phyloP scores from a whole-genome alignment of 2,329 filamentous ascomycete genomes.

The Diaporthe ampelina region DNA sequence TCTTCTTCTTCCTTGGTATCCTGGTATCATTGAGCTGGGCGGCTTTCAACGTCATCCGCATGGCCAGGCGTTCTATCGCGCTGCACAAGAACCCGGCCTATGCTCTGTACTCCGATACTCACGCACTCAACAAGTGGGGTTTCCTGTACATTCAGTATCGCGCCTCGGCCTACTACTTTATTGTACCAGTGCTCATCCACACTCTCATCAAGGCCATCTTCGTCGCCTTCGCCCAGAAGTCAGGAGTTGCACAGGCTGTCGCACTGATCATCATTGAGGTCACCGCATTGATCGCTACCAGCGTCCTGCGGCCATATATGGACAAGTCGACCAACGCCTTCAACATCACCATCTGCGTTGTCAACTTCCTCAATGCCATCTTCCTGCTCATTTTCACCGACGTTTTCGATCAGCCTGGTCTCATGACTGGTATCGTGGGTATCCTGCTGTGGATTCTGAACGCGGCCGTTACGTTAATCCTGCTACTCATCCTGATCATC shows the following conservation, averaged over 20 bases:
- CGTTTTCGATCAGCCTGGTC: conserved; percentile 81
- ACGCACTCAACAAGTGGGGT: conserved; percentile 91
- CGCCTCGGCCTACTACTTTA: conserved; percentile 89
- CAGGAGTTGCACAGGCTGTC: conserved; percentile 78
- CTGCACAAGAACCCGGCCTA: conserved; percentile 95
- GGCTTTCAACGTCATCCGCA: conserved; percentile 83
- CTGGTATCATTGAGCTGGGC: conserved; percentile 81
- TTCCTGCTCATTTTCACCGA: conserved; percentile 87
- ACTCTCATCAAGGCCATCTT: conserved; percentile 85
- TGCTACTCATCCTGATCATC: conserved; percentile 83
- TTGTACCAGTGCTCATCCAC: conserved; percentile 81
- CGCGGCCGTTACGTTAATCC: conserved; percentile 80
- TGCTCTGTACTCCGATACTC: conserved; percentile 89
- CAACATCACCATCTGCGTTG: conserved; percentile 85
- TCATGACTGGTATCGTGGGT: conserved; percentile 86
- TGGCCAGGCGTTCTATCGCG: conserved; percentile 81
- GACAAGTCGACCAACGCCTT: conserved; percentile 94
- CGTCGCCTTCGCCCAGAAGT: conserved; percentile 79
- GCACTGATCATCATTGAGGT: conserved; percentile 83
- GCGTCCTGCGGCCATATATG: conserved; percentile 89
- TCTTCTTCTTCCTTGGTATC: conserved; percentile 86
- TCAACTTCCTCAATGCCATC: conserved; percentile 87
- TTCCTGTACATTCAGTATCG: conserved; percentile 93
- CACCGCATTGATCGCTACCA: conserved; percentile 77
- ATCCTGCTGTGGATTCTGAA: conserved; percentile 88